Percentiles rank a stretch among this genome's conserved stretches.
Conservation (phyloP, 257 asterid genomes). For the Leptodermis oblonga region DNA sequence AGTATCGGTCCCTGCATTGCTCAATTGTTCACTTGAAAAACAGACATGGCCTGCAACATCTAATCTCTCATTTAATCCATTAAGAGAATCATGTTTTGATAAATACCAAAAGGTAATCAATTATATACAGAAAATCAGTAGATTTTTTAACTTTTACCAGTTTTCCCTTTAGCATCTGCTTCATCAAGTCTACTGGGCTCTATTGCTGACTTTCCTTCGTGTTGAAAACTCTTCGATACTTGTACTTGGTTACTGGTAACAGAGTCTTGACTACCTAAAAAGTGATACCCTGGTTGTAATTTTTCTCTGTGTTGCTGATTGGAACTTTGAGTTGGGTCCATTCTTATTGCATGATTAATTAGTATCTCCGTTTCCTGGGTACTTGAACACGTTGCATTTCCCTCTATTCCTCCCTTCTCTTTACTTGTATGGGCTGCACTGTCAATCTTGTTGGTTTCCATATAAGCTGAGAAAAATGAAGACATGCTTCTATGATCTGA, state of each 20-base stretch:
- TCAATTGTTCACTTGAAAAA: constrained; percentile 24
- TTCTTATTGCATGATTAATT: constrained; percentile 30
- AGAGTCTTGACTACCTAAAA: constrained; percentile 26
- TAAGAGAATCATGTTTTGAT: not conserved
- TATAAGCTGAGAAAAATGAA: constrained; percentile 36
- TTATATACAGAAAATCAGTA: constrained; percentile 1
- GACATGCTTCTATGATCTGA: constrained; percentile 37
- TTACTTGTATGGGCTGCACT: constrained; percentile 22
- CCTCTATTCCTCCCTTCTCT: constrained; percentile 31
- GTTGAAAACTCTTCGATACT: constrained; percentile 27
- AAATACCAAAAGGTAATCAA: constrained; percentile 12
- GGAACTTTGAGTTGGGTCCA: constrained; percentile 19
- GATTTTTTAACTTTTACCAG: constrained; percentile 32
- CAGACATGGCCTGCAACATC: constrained; percentile 22
- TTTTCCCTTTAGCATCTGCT: constrained; percentile 32
- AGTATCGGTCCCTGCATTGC: constrained; percentile 23
- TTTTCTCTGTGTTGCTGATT: constrained; percentile 20
- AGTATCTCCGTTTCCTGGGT: constrained; percentile 29
- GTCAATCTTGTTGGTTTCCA: constrained; percentile 25
- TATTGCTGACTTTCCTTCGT: constrained; percentile 19
- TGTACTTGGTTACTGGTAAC: constrained; percentile 28
- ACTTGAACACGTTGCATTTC: constrained; percentile 21
- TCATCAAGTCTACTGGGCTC: constrained; percentile 38
- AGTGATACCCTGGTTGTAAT: constrained; percentile 24
- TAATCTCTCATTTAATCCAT: not conserved